These are phyloP conservation scores for Umbelopsis sp. DNA, from an alignment of 192 early-diverging fungal species.

Conservation along the genomic window DNA sequence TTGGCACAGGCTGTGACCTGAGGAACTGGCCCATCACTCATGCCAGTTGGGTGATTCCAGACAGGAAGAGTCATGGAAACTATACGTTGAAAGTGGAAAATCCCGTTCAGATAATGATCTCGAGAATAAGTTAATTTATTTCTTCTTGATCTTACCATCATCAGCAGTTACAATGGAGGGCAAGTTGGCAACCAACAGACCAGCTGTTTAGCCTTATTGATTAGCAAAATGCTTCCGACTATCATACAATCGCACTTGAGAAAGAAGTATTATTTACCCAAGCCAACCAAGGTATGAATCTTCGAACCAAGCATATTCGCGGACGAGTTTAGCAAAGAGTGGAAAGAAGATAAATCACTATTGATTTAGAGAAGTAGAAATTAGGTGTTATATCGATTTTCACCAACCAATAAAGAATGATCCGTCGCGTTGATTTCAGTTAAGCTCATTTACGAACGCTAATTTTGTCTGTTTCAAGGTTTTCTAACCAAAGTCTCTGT, in stretches of 20 bases:
- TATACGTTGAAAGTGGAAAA: not conserved
- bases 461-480: not conserved
- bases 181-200: not conserved
- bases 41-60: constrained; percentile 38
- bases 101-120: not conserved
- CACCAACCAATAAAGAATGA: not conserved
- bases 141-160: not conserved
- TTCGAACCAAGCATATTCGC: constrained; percentile 3
- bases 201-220: not conserved
- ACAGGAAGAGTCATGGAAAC: constrained; percentile 24
- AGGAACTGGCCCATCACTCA: constrained; percentile 22
- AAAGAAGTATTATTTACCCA: not conserved
- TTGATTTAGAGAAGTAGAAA: not conserved
- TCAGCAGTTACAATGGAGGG: not conserved
- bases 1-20: constrained; percentile 49
- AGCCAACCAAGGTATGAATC: not conserved
- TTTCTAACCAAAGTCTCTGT: not conserved
- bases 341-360: not conserved
- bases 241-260: too few species aligned
- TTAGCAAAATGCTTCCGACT: not conserved
- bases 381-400: not conserved
- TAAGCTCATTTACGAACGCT: not conserved
- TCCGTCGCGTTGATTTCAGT: not conserved
- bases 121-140: too few species aligned
- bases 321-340: not conserved